Evolutionary conservation across 305 asterid species (phyloP), one percentile per base, ranked within the genome.

Genomic region (Solanum aculeatissimum): DNA sequence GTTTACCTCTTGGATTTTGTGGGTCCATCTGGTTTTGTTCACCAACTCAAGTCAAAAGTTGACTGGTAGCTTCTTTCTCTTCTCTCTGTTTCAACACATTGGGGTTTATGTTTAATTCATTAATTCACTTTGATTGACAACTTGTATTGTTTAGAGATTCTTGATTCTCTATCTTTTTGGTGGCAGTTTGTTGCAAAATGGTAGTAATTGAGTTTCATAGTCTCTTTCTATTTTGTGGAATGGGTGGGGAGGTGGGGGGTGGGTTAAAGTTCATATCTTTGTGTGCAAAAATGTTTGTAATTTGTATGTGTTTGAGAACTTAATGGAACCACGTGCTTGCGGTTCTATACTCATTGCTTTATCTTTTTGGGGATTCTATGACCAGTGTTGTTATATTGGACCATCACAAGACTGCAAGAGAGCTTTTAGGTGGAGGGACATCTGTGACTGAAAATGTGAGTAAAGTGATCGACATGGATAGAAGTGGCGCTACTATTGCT

Each of bases 401-500:
- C 87, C 99, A 95, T 91, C 99, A 95, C 92, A 94, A 93, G 86
- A 95, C 98, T 86, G 97, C 99, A 27, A 89, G 91, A 7, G 96
- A 94, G 86, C 89, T 87, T 86, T 88, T 93, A 88, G 93, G 93
- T 29, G 84, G 90, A 9, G 95, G 92, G 82, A 81, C 79, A 81
- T 81, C 88, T 63, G 70, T 85, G 51, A 87, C 89, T 87, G 95
- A 92, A 69, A 94, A 94, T 85, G 92, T 93, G 88, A 85, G 83
- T 53, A 93, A 91, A 90, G 92, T 92, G 82, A 92, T 95, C 15
- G 99, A 95, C 88, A 92, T 94, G 92, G 90, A 91, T 84, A 93
- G 97, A 88, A 94, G 98, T 91, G 99, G 95, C 58, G 99, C 99
- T 80, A 93, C 99, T 85, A 93, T 95, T 83, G 94, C 98, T 85